Conservation (phyloP, 2,329 filamentous ascomycete genomes). For the Paecilomyces sp. region DNA sequence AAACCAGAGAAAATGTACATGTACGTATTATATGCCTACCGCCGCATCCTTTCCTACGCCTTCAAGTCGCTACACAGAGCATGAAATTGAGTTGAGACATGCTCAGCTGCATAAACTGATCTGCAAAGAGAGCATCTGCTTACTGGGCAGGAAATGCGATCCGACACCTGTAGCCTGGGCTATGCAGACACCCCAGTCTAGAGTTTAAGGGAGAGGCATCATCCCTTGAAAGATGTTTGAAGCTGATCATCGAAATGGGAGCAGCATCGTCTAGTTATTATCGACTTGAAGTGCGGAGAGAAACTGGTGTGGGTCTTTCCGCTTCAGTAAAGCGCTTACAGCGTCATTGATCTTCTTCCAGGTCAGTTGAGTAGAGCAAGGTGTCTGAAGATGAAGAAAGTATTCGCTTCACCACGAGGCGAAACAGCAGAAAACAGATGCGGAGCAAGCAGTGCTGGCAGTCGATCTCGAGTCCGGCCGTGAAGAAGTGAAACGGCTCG, state of each 20-base stretch:
- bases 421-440: too few species aligned
- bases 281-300: background rate
- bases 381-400: too few species aligned
- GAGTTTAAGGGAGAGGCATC: background rate
- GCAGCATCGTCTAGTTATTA: too few species aligned
- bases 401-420: too few species aligned
- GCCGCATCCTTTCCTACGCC: background rate
- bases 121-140: background rate
- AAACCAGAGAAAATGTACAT: background rate
- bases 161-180: background rate
- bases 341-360: background rate
- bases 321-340: background rate
- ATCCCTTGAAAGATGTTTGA: background rate
- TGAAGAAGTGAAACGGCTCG: background rate
- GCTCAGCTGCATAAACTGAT: background rate
- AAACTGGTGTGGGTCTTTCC: background rate
- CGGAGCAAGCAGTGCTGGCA: background rate
- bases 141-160: background rate
- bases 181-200: background rate
- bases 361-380: background rate
- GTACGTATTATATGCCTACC: background rate
- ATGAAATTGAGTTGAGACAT: too few species aligned
- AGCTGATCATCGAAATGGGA: background rate
- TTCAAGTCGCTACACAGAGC: too few species aligned
- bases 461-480: background rate